These are phyloP conservation scores for Trichoderma afroharzianum DNA, from an alignment of 2,329 filamentous ascomycete species.

Conservation along the genomic window DNA sequence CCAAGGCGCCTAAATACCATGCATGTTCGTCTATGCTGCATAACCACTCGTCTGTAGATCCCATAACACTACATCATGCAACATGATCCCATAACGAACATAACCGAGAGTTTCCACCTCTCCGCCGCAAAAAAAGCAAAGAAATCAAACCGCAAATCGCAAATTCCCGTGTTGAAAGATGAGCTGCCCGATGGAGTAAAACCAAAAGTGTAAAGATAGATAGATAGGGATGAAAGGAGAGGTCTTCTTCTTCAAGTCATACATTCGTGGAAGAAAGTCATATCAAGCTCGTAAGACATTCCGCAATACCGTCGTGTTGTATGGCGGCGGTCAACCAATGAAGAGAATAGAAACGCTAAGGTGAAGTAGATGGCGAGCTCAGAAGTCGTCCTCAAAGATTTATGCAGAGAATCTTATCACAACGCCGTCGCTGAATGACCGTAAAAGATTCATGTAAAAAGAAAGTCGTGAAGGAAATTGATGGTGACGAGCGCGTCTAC, in stretches of 20 bases:
- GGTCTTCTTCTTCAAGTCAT: slow-evolving; percentile 37
- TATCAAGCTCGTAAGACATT: slow-evolving; percentile 38
- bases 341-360: slow-evolving; percentile 26
- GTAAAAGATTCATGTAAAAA: slow-evolving; percentile 36
- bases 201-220: slow-evolving; percentile 21
- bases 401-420: slow-evolving; percentile 34
- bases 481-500: slow-evolving; percentile 16
- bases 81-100: slow-evolving; percentile 29
- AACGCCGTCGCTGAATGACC: slow-evolving; percentile 45
- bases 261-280: slow-evolving; percentile 40
- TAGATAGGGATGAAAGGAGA: slow-evolving; percentile 23
- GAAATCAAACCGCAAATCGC: slow-evolving; percentile 1
- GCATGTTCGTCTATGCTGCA: slow-evolving; percentile 22
- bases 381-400: slow-evolving; percentile 31
- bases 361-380: slow-evolving; percentile 21
- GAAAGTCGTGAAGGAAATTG: slow-evolving; percentile 22
- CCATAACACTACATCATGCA: slow-evolving; percentile 25
- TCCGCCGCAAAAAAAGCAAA: not conserved
- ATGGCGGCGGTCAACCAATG: slow-evolving; percentile 34
- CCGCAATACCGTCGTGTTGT: slow-evolving; percentile 31
- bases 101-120: slow-evolving; percentile 15
- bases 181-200: slow-evolving; percentile 1
- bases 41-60: slow-evolving; percentile 18
- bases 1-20: slow-evolving; percentile 21
- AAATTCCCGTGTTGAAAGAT: slow-evolving; percentile 6